Evolutionary conservation across 2,329 filamentous ascomycete species (phyloP), one percentile per base, ranked within the genome.

Genomic region (Seiridium cupressi): DNA sequence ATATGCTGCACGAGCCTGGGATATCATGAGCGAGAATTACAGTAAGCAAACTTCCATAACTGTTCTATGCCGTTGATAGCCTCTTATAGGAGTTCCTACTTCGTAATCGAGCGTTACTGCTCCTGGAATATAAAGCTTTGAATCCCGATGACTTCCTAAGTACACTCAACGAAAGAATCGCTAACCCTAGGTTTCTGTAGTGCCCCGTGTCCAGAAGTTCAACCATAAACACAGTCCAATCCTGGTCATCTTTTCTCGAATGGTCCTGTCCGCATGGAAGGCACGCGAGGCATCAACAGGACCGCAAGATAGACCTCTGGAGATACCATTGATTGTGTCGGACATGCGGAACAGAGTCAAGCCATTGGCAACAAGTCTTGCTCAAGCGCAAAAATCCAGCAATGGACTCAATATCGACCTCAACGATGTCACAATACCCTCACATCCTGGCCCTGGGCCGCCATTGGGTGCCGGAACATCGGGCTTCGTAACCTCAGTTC

Each of bases 21-120:
- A 74, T 6, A 58, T 70, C 1, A 77, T 84, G 75, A 77, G 72
- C 63, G 72, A 77, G 3, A 82, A 82, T 59, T 81, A 73, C 57
- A 68, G 42, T 57, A 49, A 35, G 47, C 35, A 35, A 8, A 10
- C 10, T 26, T 26, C 18, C 18, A 26, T 2, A 26, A 26, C 18
- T 26, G 18, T 26, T 26, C 18, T 26, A 26, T 26, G 18, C 18
- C 18, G 18, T 26, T 26, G 18, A 26, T 26, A 26, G 18, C 18
- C 18, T 26, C 18, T 26, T 26, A 26, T 26, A 26, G 2, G 18
- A 26, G 18, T 26, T 26, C 18, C 18, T 26, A 26, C 18, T 26
- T 26, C 18, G 18, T 26, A 26, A 26, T 26, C 18, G 18, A 26
- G 18, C 18, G 18, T 26, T 26, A 26, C 18, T 26, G 18, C 18